These are phyloP conservation scores for Venturia effusa DNA, from an alignment of 2,329 filamentous ascomycete genomes.

Conservation along the genomic window DNA sequence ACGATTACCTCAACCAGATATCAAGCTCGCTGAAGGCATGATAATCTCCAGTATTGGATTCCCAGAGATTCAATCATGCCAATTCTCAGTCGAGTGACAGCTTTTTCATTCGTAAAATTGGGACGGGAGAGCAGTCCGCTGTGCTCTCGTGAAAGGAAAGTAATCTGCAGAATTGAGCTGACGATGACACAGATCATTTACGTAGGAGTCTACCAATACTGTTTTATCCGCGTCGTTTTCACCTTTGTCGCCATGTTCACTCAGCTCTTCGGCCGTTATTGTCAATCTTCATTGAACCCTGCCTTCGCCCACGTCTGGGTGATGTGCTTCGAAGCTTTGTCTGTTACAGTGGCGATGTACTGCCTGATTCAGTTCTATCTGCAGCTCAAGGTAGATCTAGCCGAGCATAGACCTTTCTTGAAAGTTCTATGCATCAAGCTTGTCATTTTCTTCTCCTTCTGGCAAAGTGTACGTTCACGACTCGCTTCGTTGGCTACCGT, in stretches of 20 bases:
- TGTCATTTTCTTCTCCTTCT: constrained; percentile 85
- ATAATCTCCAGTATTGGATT: too few relatives aligned
- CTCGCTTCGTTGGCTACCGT: background rate
- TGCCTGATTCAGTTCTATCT: constrained; percentile 80
- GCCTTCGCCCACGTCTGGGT: constrained; percentile 81
- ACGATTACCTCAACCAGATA: background rate
- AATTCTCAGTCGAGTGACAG: background rate
- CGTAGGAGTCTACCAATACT: constrained; percentile 78
- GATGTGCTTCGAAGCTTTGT: constrained; percentile 56
- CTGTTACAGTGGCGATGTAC: constrained; percentile 78
- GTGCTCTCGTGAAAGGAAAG: background rate
- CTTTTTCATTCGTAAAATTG: background rate
- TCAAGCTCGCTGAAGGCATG: too few relatives aligned
- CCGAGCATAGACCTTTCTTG: constrained; percentile 59
- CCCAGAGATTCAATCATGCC: too few relatives aligned
- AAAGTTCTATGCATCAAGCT: constrained; percentile 83
- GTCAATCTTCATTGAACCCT: constrained; percentile 66
- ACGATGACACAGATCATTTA: constrained; percentile 50
- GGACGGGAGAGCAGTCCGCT: background rate
- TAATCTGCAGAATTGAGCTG: background rate
- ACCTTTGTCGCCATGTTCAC: constrained; percentile 67
- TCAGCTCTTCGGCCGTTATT: constrained; percentile 60
- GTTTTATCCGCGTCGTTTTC: constrained; percentile 68
- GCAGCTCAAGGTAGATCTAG: constrained; percentile 59
- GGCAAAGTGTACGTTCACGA: constrained; percentile 49